Evolutionary conservation across 345 rosid species (phyloP), one percentile per base, ranked within the genome.

Genomic region (Eucalyptus cloeziana): DNA sequence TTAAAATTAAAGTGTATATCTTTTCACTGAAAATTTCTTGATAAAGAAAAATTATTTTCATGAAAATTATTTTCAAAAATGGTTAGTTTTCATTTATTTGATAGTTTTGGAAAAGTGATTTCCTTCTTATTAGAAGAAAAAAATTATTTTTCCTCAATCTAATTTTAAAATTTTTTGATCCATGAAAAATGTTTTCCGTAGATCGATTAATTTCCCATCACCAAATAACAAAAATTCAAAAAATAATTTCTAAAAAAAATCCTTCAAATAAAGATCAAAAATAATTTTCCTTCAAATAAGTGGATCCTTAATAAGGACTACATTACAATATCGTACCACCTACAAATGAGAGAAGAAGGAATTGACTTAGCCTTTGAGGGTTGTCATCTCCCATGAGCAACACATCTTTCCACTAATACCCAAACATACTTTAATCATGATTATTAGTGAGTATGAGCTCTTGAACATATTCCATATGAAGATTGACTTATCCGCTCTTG

Each of bases 151-250:
- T 37, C 24, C 12, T 33, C 9, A 5, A 76, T 21, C 47, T 40
- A 21, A 40, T 3, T 43, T 76, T 37, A 9, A 5, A 9, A 3
- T 19, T 37, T 71, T 37, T 24, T 21, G 1, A 19, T 37, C 0
- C 45, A 19, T 37, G 45, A 19, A 71, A 76, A 37, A 19, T 0
- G 0, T 21, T 37, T 64, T 64, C 40, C 31, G 0, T 64, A n/a
- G 8, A 64, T 64, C 37, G 0, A 64, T 14, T 64, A 64, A 4
- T 7, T 64, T 76, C 40, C 30, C 30, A 22, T 76, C 30, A 5
- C 13, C 15, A 21, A 37, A 71, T 4, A 71, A 22, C 2, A 4
- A 31, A 71, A 33, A 71, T 4, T 1, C 5, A 7, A 6, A 76
- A n/a, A 11, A 10, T 40, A 76, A 40, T 76, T 76, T 40, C 9